Conservation (phyloP, 192 early-diverging fungal species). For the Anaeromyces robustus region DNA sequence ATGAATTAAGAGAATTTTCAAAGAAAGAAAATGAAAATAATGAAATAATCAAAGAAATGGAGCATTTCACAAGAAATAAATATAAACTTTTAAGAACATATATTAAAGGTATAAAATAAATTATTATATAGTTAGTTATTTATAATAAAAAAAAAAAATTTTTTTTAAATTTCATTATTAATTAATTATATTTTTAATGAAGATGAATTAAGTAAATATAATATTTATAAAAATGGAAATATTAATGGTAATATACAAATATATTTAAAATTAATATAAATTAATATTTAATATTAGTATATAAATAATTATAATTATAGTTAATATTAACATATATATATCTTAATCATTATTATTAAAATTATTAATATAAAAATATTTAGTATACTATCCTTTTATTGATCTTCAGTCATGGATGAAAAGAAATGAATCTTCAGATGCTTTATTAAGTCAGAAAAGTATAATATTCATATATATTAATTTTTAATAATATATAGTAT, state of each 20-base stretch:
- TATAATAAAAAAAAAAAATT: too few relatives aligned
- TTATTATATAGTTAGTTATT: background rate
- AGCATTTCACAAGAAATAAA: background rate
- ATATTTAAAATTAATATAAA: too few relatives aligned
- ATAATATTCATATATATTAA: background rate
- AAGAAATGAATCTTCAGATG: background rate
- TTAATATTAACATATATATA: too few relatives aligned
- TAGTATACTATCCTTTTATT: background rate
- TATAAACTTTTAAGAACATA: background rate
- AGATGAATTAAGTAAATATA: background rate
- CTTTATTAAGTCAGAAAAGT: background rate
- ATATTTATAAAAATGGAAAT: background rate
- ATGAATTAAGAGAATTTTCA: background rate
- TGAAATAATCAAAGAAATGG: background rate
- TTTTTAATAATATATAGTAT: too few relatives aligned
- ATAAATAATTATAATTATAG: too few relatives aligned
- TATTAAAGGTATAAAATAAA: background rate
- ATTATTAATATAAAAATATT: background rate
- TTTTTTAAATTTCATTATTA: background rate
- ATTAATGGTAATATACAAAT: background rate
- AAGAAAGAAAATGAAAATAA: background rate
- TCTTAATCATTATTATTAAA: too few relatives aligned
- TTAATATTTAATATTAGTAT: too few relatives aligned
- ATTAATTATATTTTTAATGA: background rate
- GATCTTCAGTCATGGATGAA: background rate